Base-by-base conservation (phyloP, 2,329 filamentous ascomycete species). In the Tolypocladium inflatum region DNA sequence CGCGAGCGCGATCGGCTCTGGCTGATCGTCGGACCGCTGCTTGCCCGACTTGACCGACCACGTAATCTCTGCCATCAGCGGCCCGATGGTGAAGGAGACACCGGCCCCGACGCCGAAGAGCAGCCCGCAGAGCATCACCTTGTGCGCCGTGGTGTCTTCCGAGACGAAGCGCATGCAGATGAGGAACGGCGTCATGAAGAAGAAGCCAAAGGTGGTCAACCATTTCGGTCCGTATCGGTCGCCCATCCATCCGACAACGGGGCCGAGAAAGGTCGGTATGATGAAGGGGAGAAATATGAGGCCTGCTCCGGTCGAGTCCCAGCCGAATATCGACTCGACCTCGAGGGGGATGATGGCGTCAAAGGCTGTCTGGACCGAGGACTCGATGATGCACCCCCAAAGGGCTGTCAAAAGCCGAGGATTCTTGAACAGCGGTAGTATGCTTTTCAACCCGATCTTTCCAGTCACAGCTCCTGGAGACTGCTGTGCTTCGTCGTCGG, bases 31-130 rank as follows among this genome's bases (percentile, higher is more conserved):
- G 33, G 50, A 55, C 61, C 53, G 6, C 26, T 62, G 63, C 41
- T 61, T 59, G 19, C 61, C 62, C 3, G 63, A 63, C 55, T 63
- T 62, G 19, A 70, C 62, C 4, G 69, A 61, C 67, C 68, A 73
- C 41, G 68, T 70, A 43, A 73, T 71, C 61, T 73, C 71, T 2
- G 70, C 71, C 66, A 72, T 73, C 56, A 73, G 51, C 3, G 70
- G 69, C 2, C 67, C 67, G 23, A 72, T 66, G n/a, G 71, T 66
- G n/a, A 67, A 69, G 10, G 66, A 60, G 53, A 67, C 60, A 2
- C 67, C 65, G 10, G 71, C 57, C 1, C 71, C 71, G 8, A 73
- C 52, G 9, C 68, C 70, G 2, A 62, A 58, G 1, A 73, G 63
- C 26, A 73, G 64, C 11, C 66, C 69, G 42, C 70, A 72, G 1